phyloP scores from a whole-genome alignment of 441 rosid species.

The Flueggea neowawraea region DNA sequence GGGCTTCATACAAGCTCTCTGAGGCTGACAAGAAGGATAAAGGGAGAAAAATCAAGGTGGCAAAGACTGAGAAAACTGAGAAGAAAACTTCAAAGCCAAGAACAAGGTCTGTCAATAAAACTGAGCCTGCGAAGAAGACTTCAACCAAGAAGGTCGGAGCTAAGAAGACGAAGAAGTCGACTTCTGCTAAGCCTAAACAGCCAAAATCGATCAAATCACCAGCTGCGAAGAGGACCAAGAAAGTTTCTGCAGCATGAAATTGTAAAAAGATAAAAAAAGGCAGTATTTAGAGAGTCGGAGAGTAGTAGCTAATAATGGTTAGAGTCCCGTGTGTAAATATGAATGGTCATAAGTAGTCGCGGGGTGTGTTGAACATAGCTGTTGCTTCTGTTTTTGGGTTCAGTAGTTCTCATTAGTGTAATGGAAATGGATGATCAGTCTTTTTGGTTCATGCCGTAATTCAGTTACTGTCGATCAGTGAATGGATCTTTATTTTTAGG shows the following conservation, averaged over 20 bases:
- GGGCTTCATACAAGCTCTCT: constrained; percentile 69
- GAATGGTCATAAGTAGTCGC: no score
- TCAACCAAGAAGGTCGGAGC: constrained; percentile 13
- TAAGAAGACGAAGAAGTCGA: constrained; percentile 45
- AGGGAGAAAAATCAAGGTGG: not conserved
- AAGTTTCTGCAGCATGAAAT: constrained; percentile 27
- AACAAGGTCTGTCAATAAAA: constrained; percentile 26
- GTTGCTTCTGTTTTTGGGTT: no score
- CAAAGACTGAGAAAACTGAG: not conserved
- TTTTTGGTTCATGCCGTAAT: no score
- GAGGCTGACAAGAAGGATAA: constrained; percentile 28
- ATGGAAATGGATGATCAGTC: no score
- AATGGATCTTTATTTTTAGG: no score
- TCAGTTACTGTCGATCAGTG: no score
- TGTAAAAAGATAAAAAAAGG: constrained; percentile 4
- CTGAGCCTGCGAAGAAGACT: constrained; percentile 22
- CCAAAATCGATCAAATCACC: constrained; percentile 67
- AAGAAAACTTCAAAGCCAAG: constrained; percentile 9
- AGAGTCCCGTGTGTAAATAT: no score
- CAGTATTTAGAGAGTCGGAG: not conserved
- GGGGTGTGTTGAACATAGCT: no score
- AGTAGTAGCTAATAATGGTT: no score
- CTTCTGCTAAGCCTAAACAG: constrained; percentile 57
- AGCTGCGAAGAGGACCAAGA: constrained; percentile 50
- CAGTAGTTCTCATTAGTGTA: no score